Conservation (phyloP, 106 monocot genomes). For the Dendrobium catenatum region DNA sequence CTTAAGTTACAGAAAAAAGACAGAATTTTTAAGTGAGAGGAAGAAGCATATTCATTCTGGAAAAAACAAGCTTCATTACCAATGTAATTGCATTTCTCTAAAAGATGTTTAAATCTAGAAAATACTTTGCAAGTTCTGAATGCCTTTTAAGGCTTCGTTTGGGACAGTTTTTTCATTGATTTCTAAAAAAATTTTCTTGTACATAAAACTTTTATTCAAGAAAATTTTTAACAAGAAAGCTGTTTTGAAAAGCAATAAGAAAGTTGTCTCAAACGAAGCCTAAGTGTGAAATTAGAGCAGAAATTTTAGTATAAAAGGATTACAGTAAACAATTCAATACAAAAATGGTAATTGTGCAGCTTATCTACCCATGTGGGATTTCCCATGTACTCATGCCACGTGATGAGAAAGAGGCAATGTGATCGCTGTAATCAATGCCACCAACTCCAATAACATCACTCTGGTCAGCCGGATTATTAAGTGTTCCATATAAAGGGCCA, state of each 20-base stretch:
- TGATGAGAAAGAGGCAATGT: conserved; percentile 98
- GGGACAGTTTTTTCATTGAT: no score
- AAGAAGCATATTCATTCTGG: background rate
- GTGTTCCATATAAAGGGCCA: conserved; percentile 95
- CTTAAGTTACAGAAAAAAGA: background rate
- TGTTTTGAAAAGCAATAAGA: no score
- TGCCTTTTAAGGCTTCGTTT: background rate
- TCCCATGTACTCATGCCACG: conserved; percentile 99
- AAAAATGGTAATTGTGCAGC: background rate
- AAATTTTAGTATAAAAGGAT: background rate
- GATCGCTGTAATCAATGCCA: conserved; percentile 92
- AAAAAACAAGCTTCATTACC: background rate
- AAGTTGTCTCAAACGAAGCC: no score
- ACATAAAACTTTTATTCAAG: background rate
- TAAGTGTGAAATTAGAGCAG: no score
- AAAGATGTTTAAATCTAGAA: background rate
- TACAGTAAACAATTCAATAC: background rate
- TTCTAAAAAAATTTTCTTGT: no score
- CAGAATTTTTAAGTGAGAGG: background rate
- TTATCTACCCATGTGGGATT: conserved; percentile 86
- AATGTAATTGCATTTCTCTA: background rate
- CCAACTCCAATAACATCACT: conserved; percentile 99
- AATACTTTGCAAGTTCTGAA: background rate
- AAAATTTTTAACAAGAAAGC: background rate
- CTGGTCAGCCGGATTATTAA: conserved; percentile 98